Evolutionary conservation across 73 alveolate species (phyloP), one percentile per base, ranked within the genome.

Genomic region (Stentor roeselii): DNA sequence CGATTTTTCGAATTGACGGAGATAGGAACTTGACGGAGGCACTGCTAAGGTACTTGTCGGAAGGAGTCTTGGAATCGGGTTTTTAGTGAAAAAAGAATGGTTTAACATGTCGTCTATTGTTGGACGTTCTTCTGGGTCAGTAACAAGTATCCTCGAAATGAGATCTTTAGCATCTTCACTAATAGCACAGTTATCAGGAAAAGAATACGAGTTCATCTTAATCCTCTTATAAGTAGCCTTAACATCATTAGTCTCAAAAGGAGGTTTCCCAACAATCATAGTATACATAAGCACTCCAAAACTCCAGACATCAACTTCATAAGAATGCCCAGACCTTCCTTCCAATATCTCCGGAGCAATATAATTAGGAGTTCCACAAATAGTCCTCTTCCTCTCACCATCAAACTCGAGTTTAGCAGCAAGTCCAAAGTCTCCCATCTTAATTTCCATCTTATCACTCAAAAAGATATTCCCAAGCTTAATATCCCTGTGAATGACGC

Each of bases 11-110:
- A 93, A 96, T 82, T 96, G 90, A 76, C 93, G 89, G 59, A 94
- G 90, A 78, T 96, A 96, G 3, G 97, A 86, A 2, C 96, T 93
- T 3, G 98, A 87, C 82, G 99, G 99, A 15, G 99, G 99, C 82
- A 96, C 90, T 59, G 96, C 97, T 78, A 98, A 80, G 3, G 99
- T 96, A 39, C 96, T 83, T 2, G 96, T 86, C 30, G 99, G 99
- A 30, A 98, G 91, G 31, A 92, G 90, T 86, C 94, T 93, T 39
- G 99, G 99, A 75, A 98, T 96, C 27, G 94, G 59, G 59, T 89
- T 89, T 32, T 85, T 86, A 77, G 86, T 88, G 85, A 88, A 84
- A 59, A 88, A 88, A 27, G 88, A 83, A 38, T 86, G 91, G 32
- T 86, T 59, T 84, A 88, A 75, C 0, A 88, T 85, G 59, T 88